Evolutionary conservation across 2,329 filamentous ascomycete genomes (phyloP).

Genomic region (Penicillium verrucosum): DNA sequence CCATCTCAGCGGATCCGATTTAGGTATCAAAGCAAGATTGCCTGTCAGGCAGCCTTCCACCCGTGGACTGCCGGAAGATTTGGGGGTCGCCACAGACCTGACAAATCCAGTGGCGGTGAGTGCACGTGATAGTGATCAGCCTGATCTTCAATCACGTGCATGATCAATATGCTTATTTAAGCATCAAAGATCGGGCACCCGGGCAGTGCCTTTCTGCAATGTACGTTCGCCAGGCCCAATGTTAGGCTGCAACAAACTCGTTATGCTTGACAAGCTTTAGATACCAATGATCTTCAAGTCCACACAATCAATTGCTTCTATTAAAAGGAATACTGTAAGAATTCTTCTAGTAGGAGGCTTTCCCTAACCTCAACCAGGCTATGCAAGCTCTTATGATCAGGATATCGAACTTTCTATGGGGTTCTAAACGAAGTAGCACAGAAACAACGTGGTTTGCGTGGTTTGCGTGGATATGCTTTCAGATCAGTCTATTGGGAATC

Average conservation of each 20-base stretch:
- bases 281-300: neutral
- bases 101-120: constrained; percentile 10
- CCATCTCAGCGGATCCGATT: neutral
- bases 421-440: neutral
- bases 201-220: constrained; percentile 5
- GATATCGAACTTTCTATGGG: neutral
- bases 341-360: neutral
- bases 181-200: neutral
- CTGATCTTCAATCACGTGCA: neutral
- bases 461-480: neutral
- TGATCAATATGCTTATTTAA: neutral
- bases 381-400: neutral
- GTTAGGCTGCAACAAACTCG: constrained; percentile 8
- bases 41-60: constrained; percentile 6
- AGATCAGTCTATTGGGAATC: neutral
- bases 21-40: constrained; percentile 8
- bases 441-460: neutral
- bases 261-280: neutral
- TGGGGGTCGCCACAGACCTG: constrained; percentile 1
- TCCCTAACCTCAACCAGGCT: neutral
- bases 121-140: neutral
- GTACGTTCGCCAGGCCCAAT: constrained; percentile 1
- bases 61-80: neutral
- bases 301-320: neutral
- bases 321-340: neutral